Percentiles rank a stretch among this genome's conserved stretches.
These are phyloP conservation scores for Lipomyces chichibuensis DNA, from an alignment of 805 yeast species.

Conservation along the genomic window DNA sequence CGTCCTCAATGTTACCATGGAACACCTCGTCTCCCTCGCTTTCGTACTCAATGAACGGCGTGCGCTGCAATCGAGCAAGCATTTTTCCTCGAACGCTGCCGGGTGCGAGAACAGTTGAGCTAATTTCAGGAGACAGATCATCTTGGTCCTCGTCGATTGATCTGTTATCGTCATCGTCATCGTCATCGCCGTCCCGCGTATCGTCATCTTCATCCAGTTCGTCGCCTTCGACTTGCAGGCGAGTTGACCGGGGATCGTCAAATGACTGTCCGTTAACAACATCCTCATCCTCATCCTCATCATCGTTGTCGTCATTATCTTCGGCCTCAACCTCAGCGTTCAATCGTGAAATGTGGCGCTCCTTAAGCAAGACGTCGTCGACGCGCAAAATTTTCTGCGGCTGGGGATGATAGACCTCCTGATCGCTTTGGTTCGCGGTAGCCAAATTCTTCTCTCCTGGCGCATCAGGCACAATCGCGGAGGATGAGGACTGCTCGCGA, in stretches of 20 bases:
- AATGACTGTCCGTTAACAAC: not conserved
- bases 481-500: slow-evolving; percentile 13
- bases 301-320: slow-evolving; percentile 25
- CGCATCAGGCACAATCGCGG: not conserved
- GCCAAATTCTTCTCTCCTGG: slow-evolving; percentile 2
- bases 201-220: slow-evolving; percentile 12
- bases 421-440: not conserved
- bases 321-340: slow-evolving; percentile 31
- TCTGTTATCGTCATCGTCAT: slow-evolving; percentile 17
- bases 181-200: slow-evolving; percentile 23
- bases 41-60: slow-evolving; percentile 26
- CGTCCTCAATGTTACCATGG: slow-evolving; percentile 25
- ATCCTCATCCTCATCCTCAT: slow-evolving; percentile 19
- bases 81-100: slow-evolving; percentile 1
- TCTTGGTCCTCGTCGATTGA: slow-evolving; percentile 23
- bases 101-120: not conserved
- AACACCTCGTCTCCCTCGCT: slow-evolving; percentile 17
- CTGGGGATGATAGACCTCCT: slow-evolving; percentile 26
- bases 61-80: slow-evolving; percentile 18
- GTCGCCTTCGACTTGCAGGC: not conserved
- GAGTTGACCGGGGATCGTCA: not conserved
- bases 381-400: slow-evolving; percentile 31
- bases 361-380: slow-evolving; percentile 32
- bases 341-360: slow-evolving; percentile 22
- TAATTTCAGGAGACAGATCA: not conserved